Evolutionary conservation across 352 stramenopile species (phyloP), one percentile per base, ranked within the genome.

Genomic region (Phytopythium oedochilum): DNA sequence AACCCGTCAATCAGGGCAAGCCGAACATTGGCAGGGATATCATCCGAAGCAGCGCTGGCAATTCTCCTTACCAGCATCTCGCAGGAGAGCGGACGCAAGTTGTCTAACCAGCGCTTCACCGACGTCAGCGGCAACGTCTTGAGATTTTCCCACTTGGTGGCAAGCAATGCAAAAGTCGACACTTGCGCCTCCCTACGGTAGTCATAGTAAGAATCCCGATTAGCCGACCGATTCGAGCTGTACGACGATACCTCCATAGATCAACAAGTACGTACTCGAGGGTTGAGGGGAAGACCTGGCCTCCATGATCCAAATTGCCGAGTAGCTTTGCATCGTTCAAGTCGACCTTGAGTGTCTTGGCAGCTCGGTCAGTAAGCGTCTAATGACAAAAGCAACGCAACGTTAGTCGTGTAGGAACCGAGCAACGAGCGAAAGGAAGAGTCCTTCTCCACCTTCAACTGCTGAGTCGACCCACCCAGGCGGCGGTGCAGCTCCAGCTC

Each of bases 401-500:
- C 7, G 35, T 40, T 12, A 40, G 35, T n/a, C 4, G 3, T 7
- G 4, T 17, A 28, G 7, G 18, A 40, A 28, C 31, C 39, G 12
- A 58, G 35, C 32, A 55, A 31, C 32, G n/a, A 38, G 35, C 45
- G 53, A 50, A 23, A 55, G 28, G 57, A 65, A 45, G 11, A 12
- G 61, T 56, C 56, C 43, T 25, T 14, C 64, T 61, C 4, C 66
- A 63, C 40, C 59, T 42, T 44, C 14, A 64, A 54, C 9, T 35
- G 23, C 43, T 39, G 47, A 5, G 59, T 15, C 0, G 59, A n/a
- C 29, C 57, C 70, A 28, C 59, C 61, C 10, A 82, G 38, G 40
- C 62, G 73, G 49, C 56, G 71, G 23, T 53, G 49, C 1, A 79
- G 40, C 23, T 86, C 75, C 36, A 86, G 57, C 47, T 78, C 59